phyloP scores from a whole-genome alignment of 805 yeast genomes.

The Wickerhamiella sorbophila region DNA sequence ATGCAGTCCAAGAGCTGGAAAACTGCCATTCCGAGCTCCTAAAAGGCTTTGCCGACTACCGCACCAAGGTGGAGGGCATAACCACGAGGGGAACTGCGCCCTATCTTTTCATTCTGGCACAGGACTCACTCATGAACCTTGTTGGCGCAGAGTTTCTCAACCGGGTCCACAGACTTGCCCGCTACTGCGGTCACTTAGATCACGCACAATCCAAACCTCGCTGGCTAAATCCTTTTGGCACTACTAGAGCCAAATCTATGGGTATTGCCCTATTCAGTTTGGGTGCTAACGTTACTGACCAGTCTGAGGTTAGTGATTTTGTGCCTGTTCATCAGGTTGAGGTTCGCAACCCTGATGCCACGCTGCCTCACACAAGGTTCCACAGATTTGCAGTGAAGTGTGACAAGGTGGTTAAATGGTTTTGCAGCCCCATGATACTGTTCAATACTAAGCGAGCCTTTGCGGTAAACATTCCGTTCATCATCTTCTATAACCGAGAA shows the following conservation, averaged over 20 bases:
- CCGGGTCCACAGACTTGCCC: constrained; percentile 10
- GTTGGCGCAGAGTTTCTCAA: constrained; percentile 10
- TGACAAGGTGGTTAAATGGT: not conserved
- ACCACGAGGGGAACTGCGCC: not conserved
- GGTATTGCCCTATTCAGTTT: not conserved
- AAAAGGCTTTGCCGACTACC: not conserved
- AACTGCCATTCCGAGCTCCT: constrained; percentile 4
- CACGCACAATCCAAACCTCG: constrained; percentile 10
- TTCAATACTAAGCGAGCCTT: constrained; percentile 16
- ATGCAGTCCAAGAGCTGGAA: constrained; percentile 5
- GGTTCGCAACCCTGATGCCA: constrained; percentile 20
- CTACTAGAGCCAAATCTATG: not conserved
- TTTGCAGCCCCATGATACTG: constrained; percentile 6
- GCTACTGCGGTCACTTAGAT: constrained; percentile 12
- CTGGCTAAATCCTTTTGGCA: constrained; percentile 8
- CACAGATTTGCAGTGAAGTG: constrained; percentile 15
- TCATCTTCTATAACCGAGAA: constrained; percentile 15
- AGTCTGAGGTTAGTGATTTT: constrained; percentile 6
- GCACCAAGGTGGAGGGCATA: not conserved
- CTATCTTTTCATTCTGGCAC: constrained; percentile 6
- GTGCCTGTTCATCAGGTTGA: constrained; percentile 11
- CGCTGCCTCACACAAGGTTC: constrained; percentile 17
- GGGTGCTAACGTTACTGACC: not conserved
- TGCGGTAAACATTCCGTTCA: constrained; percentile 8
- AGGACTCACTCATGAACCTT: constrained; percentile 13